Evolutionary conservation across 2,329 filamentous ascomycete species (phyloP).

Genomic region (Aspergillus flavus): DNA sequence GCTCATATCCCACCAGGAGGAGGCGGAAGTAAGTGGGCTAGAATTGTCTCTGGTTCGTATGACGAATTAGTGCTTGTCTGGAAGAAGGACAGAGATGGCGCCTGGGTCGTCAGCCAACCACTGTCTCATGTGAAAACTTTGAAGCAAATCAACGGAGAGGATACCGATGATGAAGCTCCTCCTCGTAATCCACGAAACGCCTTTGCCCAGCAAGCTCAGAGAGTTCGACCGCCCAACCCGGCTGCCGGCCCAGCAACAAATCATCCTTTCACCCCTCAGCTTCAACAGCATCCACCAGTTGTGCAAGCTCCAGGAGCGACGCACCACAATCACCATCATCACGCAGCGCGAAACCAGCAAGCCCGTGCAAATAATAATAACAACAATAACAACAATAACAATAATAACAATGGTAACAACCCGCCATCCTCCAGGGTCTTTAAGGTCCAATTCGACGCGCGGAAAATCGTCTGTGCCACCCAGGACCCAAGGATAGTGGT

Average conservation of each 20-base stretch:
- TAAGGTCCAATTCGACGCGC: conserved; percentile 93
- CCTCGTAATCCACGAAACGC: conserved; percentile 8
- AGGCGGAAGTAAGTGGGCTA: conserved; percentile 82
- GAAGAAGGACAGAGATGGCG: conserved; percentile 80
- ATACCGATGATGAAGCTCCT: neutral
- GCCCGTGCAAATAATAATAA: neutral
- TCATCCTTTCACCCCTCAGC: neutral
- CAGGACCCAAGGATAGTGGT: conserved; percentile 91
- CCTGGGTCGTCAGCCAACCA: conserved; percentile 78
- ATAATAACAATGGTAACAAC: neutral
- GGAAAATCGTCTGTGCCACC: conserved; percentile 90
- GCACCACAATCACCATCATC: neutral
- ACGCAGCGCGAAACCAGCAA: neutral
- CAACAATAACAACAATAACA: neutral
- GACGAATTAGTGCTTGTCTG: conserved; percentile 96
- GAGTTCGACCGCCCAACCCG: neutral
- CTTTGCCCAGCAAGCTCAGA: conserved; percentile 15
- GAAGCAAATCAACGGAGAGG: neutral
- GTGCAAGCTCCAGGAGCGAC: neutral
- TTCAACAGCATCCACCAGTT: neutral
- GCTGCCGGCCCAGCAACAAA: neutral
- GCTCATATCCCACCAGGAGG: conserved; percentile 89
- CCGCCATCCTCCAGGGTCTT: conserved; percentile 70
- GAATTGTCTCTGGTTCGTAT: conserved; percentile 97
- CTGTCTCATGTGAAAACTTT: conserved; percentile 41